Conservation (phyloP, 2,329 filamentous ascomycete species). For the Cladosporium sphaerospermum region DNA sequence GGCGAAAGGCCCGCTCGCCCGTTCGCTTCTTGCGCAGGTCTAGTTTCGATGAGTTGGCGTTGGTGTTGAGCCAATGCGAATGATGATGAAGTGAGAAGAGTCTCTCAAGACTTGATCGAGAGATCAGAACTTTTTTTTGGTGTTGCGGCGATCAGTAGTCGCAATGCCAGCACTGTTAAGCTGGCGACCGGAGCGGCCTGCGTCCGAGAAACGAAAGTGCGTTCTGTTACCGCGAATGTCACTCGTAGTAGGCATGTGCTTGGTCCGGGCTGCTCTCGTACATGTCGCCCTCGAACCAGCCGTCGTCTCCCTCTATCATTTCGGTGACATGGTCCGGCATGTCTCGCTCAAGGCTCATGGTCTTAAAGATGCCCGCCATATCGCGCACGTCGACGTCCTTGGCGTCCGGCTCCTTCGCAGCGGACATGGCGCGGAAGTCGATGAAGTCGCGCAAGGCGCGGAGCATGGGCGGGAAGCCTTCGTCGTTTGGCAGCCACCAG, state of each 20-base stretch:
- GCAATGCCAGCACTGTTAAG: too few species aligned
- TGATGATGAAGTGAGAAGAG: too few species aligned
- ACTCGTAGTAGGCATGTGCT: not conserved
- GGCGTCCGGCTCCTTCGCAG: constrained; percentile 20
- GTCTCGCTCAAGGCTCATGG: constrained; percentile 22
- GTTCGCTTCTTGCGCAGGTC: too few species aligned
- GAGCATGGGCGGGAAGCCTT: constrained; percentile 67
- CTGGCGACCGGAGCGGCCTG: too few species aligned
- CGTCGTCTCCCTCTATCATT: constrained; percentile 5
- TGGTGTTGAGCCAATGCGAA: too few species aligned
- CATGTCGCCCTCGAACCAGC: constrained; percentile 10
- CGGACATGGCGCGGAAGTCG: constrained; percentile 25
- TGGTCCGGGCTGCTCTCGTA: constrained; percentile 12
- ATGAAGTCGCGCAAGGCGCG: constrained; percentile 74
- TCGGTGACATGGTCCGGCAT: constrained; percentile 10
- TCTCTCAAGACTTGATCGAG: too few species aligned
- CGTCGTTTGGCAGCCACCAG: constrained; percentile 87
- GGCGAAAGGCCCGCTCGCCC: too few species aligned
- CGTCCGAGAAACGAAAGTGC: not conserved
- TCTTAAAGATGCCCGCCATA: constrained; percentile 35
- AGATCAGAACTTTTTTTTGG: too few species aligned
- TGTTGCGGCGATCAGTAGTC: too few species aligned
- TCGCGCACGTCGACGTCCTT: constrained; percentile 24
- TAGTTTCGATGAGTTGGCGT: too few species aligned
- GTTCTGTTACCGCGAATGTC: not conserved